Conservation (phyloP, 495 filamentous ascomycete genomes). For the Podospora pseudocomata region DNA sequence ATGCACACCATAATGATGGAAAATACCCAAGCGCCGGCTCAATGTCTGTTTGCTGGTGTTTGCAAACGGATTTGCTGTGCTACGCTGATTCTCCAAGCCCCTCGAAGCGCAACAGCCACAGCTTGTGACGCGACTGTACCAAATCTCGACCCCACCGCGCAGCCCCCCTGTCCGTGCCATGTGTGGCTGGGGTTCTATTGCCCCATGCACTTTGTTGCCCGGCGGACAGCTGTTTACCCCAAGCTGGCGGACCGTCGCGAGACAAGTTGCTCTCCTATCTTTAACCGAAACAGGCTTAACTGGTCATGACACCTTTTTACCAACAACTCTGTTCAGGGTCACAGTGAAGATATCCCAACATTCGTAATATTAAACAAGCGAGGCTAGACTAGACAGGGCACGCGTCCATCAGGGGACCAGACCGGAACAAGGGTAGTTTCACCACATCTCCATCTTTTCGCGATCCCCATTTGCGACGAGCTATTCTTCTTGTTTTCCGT, state of each 20-base stretch:
- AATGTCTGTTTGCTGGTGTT: not conserved
- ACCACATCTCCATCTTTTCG: constrained; percentile 2
- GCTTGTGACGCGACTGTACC: constrained; percentile 1
- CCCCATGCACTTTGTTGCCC: not conserved
- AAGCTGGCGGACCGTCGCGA: not conserved
- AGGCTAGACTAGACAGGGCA: not conserved
- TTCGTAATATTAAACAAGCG: constrained; percentile 14
- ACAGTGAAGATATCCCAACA: constrained; percentile 12
- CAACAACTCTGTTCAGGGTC: constrained; percentile 13
- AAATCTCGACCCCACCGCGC: not conserved
- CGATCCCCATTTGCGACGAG: not conserved
- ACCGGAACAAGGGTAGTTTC: not conserved
- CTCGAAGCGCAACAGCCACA: not conserved
- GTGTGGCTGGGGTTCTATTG: not conserved
- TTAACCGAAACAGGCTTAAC: constrained; percentile 8
- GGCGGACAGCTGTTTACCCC: not conserved
- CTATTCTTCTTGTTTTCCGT: not conserved
- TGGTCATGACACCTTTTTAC: constrained; percentile 9
- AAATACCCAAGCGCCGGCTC: constrained; percentile 15
- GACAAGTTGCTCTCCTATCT: not conserved
- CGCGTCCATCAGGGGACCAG: not conserved
- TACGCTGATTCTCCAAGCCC: constrained; percentile 7
- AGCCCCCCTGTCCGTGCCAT: not conserved
- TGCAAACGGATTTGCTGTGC: not conserved
- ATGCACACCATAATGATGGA: constrained; percentile 26